phyloP scores from a whole-genome alignment of 345 rosid species.

The Aegle marmelos region DNA sequence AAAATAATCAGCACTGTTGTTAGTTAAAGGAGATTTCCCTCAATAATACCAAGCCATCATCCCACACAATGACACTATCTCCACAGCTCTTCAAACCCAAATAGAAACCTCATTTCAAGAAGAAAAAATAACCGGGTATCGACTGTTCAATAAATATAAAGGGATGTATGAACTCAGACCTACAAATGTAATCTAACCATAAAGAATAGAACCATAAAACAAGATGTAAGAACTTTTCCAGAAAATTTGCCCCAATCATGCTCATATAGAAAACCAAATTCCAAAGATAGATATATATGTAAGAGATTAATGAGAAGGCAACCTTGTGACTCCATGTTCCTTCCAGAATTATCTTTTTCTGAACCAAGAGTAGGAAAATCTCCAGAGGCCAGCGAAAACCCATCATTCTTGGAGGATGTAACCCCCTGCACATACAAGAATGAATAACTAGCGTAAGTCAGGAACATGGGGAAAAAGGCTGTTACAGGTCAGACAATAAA shows the following conservation, averaged over 20 bases:
- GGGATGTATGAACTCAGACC: neutral
- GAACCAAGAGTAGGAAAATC: slow-evolving; percentile 96
- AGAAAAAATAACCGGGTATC: neutral
- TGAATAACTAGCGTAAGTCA: slow-evolving; percentile 7
- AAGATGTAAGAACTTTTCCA: neutral
- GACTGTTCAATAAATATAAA: neutral
- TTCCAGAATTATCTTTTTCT: slow-evolving; percentile 63
- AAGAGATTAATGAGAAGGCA: slow-evolving; percentile 9
- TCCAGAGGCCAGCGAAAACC: slow-evolving; percentile 81
- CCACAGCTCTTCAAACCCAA: neutral
- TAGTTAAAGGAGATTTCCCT: neutral
- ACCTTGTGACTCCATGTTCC: slow-evolving; percentile 66
- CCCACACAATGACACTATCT: neutral
- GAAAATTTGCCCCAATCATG: neutral
- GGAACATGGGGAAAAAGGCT: slow-evolving; percentile 8
- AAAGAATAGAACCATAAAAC: neutral
- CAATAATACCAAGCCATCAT: neutral
- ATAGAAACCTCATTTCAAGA: neutral
- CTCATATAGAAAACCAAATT: slow-evolving; percentile 6
- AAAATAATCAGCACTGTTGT: neutral
- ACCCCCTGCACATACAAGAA: slow-evolving; percentile 57
- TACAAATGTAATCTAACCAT: neutral
- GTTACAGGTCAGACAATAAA: neutral
- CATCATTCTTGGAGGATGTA: slow-evolving; percentile 58
- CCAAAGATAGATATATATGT: slow-evolving; percentile 14